phyloP scores from a whole-genome alignment of 495 filamentous ascomycete genomes.

The Penicillium canescens region DNA sequence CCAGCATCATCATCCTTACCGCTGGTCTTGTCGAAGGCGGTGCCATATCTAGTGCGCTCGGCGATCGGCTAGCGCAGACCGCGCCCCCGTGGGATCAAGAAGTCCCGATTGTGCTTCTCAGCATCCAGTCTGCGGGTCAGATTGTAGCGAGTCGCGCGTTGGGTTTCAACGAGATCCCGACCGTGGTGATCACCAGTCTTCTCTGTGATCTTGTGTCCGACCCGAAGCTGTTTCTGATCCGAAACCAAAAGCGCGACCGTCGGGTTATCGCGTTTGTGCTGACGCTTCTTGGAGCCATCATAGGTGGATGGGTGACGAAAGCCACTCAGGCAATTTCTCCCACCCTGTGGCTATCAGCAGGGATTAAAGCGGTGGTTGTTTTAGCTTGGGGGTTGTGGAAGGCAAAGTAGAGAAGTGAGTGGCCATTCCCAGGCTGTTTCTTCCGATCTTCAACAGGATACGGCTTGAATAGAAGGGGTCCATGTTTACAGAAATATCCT shows the following conservation, averaged over 20 bases:
- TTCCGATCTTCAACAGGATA: too few species aligned
- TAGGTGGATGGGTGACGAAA: slow-evolving; percentile 63
- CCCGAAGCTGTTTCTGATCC: slow-evolving; percentile 48
- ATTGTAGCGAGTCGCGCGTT: slow-evolving; percentile 62
- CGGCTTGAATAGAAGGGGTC: not conserved
- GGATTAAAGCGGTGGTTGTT: slow-evolving; percentile 48
- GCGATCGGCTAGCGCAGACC: not conserved
- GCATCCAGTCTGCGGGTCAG: slow-evolving; percentile 68
- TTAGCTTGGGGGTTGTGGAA: slow-evolving; percentile 41
- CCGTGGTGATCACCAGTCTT: slow-evolving; percentile 68
- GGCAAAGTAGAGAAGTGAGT: slow-evolving; percentile 2
- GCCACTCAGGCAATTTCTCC: slow-evolving; percentile 47
- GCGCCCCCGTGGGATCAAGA: slow-evolving; percentile 25
- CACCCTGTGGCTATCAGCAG: slow-evolving; percentile 56
- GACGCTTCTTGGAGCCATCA: slow-evolving; percentile 60
- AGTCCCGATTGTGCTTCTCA: slow-evolving; percentile 60
- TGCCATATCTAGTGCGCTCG: slow-evolving; percentile 37
- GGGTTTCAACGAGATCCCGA: slow-evolving; percentile 68
- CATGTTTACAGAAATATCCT: too few species aligned
- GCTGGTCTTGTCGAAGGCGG: slow-evolving; percentile 51
- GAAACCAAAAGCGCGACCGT: slow-evolving; percentile 67
- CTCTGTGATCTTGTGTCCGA: slow-evolving; percentile 66
- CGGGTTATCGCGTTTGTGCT: slow-evolving; percentile 54
- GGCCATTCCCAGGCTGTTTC: too few species aligned
- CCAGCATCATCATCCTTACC: slow-evolving; percentile 52